A percentile compares a stretch with the other conserved stretches of the same genome.
phyloP scores from a whole-genome alignment of 2,329 filamentous ascomycete species.

The Akanthomyces muscarius region DNA sequence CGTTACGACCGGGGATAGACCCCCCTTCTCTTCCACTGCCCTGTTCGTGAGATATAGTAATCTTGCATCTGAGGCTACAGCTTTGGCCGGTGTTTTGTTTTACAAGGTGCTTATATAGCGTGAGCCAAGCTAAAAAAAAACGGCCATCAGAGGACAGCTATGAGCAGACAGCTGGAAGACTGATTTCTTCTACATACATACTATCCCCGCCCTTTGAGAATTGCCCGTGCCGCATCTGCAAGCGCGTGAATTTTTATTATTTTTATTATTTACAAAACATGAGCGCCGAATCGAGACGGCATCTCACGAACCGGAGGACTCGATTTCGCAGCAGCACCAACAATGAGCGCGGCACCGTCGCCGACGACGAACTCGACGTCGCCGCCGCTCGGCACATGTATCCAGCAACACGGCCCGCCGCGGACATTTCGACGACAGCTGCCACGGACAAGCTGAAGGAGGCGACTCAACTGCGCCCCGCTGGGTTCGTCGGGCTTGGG shows the following conservation, averaged over 20 bases:
- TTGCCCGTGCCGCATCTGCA: background rate
- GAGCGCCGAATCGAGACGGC: slow-evolving; percentile 1
- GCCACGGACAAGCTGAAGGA: background rate
- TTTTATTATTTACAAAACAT: background rate
- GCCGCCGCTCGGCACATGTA: background rate
- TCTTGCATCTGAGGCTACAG: background rate
- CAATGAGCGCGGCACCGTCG: background rate
- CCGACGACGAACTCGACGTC: background rate
- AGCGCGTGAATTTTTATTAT: too few relatives aligned
- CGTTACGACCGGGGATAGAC: too few relatives aligned
- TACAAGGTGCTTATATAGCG: slow-evolving; percentile 5
- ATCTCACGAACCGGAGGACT: background rate
- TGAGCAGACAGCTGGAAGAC: too few relatives aligned
- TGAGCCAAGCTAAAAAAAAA: background rate
- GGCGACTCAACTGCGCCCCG: background rate
- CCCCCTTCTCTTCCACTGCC: background rate
- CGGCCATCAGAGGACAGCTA: background rate
- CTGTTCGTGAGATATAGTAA: background rate
- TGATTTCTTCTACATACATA: background rate
- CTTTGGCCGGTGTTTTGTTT: too few relatives aligned
- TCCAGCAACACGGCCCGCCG: background rate
- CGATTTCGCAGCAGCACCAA: background rate
- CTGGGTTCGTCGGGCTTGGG: background rate
- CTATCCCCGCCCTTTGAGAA: background rate
- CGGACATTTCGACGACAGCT: background rate